A percentile compares a stretch with the other conserved stretches of the same genome.
phyloP scores from a whole-genome alignment of 805 yeast species.

The Pichia kluyveri region DNA sequence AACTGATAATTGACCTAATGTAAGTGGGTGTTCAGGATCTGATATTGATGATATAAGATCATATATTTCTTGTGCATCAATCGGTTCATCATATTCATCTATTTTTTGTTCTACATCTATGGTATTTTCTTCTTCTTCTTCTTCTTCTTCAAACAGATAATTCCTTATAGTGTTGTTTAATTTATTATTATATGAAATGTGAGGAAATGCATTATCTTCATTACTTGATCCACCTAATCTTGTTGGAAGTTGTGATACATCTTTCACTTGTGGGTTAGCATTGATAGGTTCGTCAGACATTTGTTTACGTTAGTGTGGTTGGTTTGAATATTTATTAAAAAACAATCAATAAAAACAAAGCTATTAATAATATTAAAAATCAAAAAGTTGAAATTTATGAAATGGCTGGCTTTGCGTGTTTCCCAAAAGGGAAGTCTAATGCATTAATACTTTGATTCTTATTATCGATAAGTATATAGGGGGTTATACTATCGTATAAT shows the following conservation, averaged over 20 bases:
- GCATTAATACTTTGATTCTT: too few relatives aligned
- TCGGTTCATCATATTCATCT: slow-evolving; percentile 39
- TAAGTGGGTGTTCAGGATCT: slow-evolving; percentile 96
- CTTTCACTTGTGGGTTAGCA: slow-evolving; percentile 84
- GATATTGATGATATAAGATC: slow-evolving; percentile 80
- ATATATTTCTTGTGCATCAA: slow-evolving; percentile 85
- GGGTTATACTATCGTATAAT: too few relatives aligned
- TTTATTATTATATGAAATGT: not conserved
- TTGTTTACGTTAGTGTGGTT: not conserved
- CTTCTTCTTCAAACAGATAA: slow-evolving; percentile 1
- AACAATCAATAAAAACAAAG: not conserved
- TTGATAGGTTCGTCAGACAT: slow-evolving; percentile 56
- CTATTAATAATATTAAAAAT: not conserved
- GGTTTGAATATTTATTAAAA: not conserved
- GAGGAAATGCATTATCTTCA: not conserved
- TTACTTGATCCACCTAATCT: slow-evolving; percentile 25
- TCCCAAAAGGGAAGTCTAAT: not conserved
- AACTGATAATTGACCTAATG: slow-evolving; percentile 89
- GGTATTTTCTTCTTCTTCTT: not conserved
- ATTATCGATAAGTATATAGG: too few relatives aligned
- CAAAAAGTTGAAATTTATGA: not conserved
- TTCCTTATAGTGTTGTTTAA: not conserved
- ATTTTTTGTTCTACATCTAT: not conserved
- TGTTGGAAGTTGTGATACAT: slow-evolving; percentile 67
- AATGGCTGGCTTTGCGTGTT: slow-evolving; percentile 5